Evolutionary conservation across 2,329 filamentous ascomycete species (phyloP).

Genomic region (Pestalotiopsis sp.): DNA sequence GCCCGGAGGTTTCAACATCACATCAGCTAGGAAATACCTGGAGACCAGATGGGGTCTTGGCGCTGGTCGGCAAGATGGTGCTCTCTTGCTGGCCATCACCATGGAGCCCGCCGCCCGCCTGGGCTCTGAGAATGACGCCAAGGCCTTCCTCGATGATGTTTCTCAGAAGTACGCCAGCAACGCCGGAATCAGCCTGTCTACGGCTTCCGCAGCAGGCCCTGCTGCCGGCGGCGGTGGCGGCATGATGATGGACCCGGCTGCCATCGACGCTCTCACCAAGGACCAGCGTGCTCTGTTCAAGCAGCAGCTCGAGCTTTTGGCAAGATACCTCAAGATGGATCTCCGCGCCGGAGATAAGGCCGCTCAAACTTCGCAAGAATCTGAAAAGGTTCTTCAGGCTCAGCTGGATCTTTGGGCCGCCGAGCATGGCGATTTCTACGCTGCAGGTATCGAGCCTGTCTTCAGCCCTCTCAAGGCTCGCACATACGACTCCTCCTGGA

Average conservation of each 20-base stretch:
- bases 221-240: constrained; percentile 72
- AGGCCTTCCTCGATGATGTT: constrained; percentile 86
- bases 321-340: constrained; percentile 95
- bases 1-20: constrained; percentile 99
- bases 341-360: constrained; percentile 96
- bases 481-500: constrained; percentile 98
- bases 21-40: constrained; percentile 89
- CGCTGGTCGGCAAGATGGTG: constrained; percentile 86
- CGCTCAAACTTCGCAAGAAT: constrained; percentile 81
- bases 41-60: constrained; percentile 92
- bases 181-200: constrained; percentile 81
- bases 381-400: constrained; percentile 83
- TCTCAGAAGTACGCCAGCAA: constrained; percentile 86
- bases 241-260: constrained; percentile 99
- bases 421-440: constrained; percentile 97
- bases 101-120: constrained; percentile 90
- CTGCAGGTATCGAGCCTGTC: constrained; percentile 87
- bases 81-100: constrained; percentile 84
- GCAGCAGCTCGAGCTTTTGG: constrained; percentile 94
- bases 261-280: constrained; percentile 94
- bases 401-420: constrained; percentile 94
- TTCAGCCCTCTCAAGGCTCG: constrained; percentile 94
- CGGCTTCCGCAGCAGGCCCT: constrained; percentile 73
- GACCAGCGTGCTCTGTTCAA: constrained; percentile 96
- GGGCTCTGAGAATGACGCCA: constrained; percentile 87